Evolutionary conservation across 2,329 filamentous ascomycete species (phyloP), one percentile per base, ranked within the genome.

Genomic region (Calonectria leucothoes): DNA sequence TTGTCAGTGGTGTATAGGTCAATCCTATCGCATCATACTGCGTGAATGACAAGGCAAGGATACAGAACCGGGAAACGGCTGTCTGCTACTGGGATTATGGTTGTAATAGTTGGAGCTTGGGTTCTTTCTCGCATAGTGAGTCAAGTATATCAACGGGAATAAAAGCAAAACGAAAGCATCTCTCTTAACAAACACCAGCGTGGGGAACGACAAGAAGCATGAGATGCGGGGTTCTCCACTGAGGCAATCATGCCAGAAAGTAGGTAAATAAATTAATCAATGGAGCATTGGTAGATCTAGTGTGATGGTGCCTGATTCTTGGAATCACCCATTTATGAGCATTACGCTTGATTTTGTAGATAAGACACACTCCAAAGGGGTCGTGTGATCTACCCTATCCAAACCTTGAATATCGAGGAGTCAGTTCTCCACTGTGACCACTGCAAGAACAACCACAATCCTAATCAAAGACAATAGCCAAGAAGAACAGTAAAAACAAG

Each of bases 1-100:
- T 91, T 48, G 14, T 87, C 68, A 79, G 82, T 7, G 64, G 66
- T 29, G 61, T 23, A 33, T 33, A 11, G 33, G 20, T 39, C 55
- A 27, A 45, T n/a, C 42, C 23, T 23, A 23, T 45, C 42, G 20
- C 42, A 23, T 45, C n/a, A 45, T 45, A 4, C 42, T 45, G 42
- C 23, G 23, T 11, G 42, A 23, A 23, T 45, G 1, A 23, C 8
- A 45, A 12, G 39, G 42, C 42, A 20, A 7, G 37, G 37, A 20
- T 20, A 42, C 20, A n/a, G 37, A 42, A 7, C 37, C 12, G 17
- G 4, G 23, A 6, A 23, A 11, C 12, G n/a, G 10, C 23, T 45
- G 12, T 11, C 42, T 45, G 12, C n/a, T 45, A 45, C 23, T 20
- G 11, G 42, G 20, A 8, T 45, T 45, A n/a, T 45, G 42, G 42